Conservation (phyloP, 345 rosid genomes). For the Corchorus capsularis region DNA sequence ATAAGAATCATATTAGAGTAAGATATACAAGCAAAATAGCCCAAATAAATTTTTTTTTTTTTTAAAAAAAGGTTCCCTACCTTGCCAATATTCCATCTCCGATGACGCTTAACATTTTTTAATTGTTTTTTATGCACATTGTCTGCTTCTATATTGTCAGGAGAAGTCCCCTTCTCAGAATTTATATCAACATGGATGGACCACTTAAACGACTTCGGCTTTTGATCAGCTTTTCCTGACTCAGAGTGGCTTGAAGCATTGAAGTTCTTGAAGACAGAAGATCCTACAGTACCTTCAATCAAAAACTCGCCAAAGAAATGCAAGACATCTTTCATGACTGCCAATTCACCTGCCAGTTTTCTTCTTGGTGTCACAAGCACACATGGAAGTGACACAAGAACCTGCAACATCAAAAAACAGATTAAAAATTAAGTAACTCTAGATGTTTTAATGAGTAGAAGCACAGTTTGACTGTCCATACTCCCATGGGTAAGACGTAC, state of each 20-base stretch:
- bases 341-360: constrained; percentile 85
- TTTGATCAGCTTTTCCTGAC: constrained; percentile 57
- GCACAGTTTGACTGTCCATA: background rate
- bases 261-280: constrained; percentile 78
- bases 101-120: constrained; percentile 74
- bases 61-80: constrained; percentile 40
- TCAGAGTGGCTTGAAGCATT: constrained; percentile 50
- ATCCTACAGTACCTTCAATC: constrained; percentile 93
- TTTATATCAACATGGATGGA: constrained; percentile 41
- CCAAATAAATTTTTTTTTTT: too few relatives aligned
- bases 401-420: constrained; percentile 50
- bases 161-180: constrained; percentile 47
- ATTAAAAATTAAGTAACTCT: constrained; percentile 24
- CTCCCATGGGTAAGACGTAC: constrained; percentile 33
- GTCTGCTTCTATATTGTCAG: constrained; percentile 50
- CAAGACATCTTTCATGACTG: constrained; percentile 78
- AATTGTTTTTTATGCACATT: constrained; percentile 49
- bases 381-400: constrained; percentile 71
- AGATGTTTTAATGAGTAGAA: constrained; percentile 2
- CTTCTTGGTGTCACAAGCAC: constrained; percentile 90
- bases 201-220: constrained; percentile 61
- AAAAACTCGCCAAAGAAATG: constrained; percentile 90
- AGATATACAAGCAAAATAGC: constrained; percentile 18
- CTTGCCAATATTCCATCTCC: constrained; percentile 91
- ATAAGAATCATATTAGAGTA: constrained; percentile 25